Base-by-base conservation (phyloP, 805 yeast species). In the Starmera pachycereana region DNA sequence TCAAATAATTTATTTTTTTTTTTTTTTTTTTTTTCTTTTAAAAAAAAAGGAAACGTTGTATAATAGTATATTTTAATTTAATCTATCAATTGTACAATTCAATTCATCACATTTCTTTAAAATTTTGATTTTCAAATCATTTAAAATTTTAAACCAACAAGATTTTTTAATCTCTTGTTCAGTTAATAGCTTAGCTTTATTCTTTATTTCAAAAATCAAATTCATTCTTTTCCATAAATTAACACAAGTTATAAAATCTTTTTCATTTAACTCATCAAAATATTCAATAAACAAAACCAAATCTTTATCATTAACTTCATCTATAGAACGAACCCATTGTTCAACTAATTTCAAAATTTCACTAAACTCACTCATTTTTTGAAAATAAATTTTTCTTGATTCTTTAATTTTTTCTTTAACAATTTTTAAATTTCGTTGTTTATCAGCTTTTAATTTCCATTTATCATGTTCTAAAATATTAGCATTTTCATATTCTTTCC, bases 281-380 rank as follows among this genome's bases (percentile, higher is more conserved):
- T 60, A 71, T 11, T 43, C 46, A 29, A 55, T 54, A 34, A 72
- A 66, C 18, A 64, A 41, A 11, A 44, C 47, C 2, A 66, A 46
- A 43, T 72, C 78, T 29, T 58, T 65, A 7, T 38, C 44, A 42
- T 62, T 65, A 3, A 76, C 67, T 16, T 46, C 51, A 0, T 40
- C 40, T 3, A 54, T 44, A 2, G 68, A 60, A n/a, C 46, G 48
- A 1, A 69, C 49, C 76, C 76, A 71, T 3, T 47, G 37, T 8
- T 47, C 48, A n/a, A 68, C 36, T 27, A 62, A 36, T 8, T 44
- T 19, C n/a, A 58, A 47, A 7, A 71, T 55, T n/a, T 61, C 61
- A n/a, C 52, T 56, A n/a, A 62, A 55, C 6, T 59, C 49, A 1
- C 48, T 44, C 18, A 45, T 42, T 4, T 57, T 60, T 40, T 63